phyloP scores from a whole-genome alignment of 768 basidiomycete species.

The Tephrocybe rancida region DNA sequence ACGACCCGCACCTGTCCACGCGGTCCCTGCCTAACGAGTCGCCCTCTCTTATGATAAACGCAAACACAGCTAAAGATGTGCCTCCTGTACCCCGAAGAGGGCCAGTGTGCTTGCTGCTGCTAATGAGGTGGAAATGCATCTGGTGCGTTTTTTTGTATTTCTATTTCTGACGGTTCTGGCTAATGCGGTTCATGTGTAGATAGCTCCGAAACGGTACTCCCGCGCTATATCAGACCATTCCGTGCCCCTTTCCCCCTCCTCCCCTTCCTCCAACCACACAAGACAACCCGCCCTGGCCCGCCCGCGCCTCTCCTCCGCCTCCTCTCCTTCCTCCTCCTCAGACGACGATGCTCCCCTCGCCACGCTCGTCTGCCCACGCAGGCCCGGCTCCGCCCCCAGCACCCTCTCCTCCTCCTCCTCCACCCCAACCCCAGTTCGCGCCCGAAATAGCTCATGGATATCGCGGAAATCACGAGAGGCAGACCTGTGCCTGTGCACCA shows the following conservation, averaged over 20 bases:
- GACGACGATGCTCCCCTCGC: conserved; percentile 70
- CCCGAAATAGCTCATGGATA: conserved; percentile 56
- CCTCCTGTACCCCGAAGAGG: conserved; percentile 40
- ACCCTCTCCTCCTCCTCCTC: conserved; percentile 33
- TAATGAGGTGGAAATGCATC: too few relatives aligned
- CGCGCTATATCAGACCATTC: too few relatives aligned
- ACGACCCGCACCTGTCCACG: conserved; percentile 58
- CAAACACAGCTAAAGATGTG: background rate
- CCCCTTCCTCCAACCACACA: too few relatives aligned
- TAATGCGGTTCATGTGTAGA: too few relatives aligned
- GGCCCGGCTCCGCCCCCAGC: conserved; percentile 67
- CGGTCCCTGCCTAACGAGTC: conserved; percentile 59
- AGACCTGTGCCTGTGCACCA: background rate
- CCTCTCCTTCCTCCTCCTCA: background rate
- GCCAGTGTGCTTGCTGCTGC: conserved; percentile 43
- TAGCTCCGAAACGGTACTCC: conserved; percentile 24
- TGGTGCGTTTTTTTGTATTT: too few relatives aligned
- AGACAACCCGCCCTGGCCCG: background rate
- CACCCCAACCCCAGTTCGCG: background rate
- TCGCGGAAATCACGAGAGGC: conserved; percentile 39
- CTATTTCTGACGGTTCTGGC: too few relatives aligned
- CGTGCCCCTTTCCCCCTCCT: too few relatives aligned
- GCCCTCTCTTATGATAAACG: conserved; percentile 12
- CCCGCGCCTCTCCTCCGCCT: background rate
- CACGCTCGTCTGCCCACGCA: conserved; percentile 56